These are phyloP conservation scores for Cryptomeria japonica DNA, from an alignment of 75 land plant species.

Conservation along the genomic window DNA sequence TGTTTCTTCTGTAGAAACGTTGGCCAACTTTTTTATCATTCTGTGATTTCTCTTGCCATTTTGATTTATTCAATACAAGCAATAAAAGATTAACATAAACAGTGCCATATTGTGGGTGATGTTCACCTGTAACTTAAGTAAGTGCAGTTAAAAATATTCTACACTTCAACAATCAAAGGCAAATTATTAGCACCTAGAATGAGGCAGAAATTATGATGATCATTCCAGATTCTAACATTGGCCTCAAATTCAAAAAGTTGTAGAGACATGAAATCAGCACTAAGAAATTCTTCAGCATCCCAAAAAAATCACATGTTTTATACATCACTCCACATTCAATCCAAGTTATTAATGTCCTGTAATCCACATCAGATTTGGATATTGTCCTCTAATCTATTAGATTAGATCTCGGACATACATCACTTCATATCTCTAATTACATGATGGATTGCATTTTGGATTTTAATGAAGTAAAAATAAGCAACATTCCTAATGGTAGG, in stretches of 20 bases:
- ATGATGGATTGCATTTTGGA: neutral
- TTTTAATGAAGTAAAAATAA: neutral
- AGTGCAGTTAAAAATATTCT: neutral
- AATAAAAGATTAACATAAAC: neutral
- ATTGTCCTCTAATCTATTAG: neutral
- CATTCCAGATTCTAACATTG: neutral
- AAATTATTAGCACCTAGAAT: neutral
- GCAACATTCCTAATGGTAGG: neutral
- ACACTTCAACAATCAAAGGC: neutral
- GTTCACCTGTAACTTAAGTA: neutral
- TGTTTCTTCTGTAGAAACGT: neutral
- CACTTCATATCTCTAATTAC: neutral
- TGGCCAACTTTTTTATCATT: neutral
- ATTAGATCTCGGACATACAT: neutral
- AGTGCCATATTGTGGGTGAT: neutral
- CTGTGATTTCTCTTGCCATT: neutral
- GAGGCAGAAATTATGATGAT: neutral
- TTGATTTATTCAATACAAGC: neutral
- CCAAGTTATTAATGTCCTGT: neutral
- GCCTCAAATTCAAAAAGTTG: neutral
- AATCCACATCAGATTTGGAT: conserved; percentile 1
- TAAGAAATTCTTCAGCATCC: neutral
- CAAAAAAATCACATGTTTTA: conserved; percentile 4
- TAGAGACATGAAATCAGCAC: neutral
- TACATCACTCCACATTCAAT: conserved; percentile 10